A percentile compares a stretch with the other conserved stretches of the same genome.
Evolutionary conservation across 2,329 filamentous ascomycete genomes (phyloP).

Genomic region (Colletotrichum acutatum): DNA sequence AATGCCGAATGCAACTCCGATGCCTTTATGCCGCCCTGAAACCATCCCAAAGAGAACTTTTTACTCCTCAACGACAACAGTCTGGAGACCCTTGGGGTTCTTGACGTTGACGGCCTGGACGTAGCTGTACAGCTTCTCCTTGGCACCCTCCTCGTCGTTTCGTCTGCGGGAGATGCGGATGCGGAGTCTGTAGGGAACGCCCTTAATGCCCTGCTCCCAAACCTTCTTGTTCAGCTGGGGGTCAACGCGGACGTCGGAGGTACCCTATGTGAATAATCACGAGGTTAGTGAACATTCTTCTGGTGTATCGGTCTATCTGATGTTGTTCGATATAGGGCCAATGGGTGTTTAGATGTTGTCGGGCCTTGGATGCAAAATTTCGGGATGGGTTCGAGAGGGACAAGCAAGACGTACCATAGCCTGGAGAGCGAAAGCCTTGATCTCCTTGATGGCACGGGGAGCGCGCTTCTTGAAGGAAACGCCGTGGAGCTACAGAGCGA

Average conservation of each 20-base stretch:
- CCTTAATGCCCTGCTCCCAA: conserved; percentile 99
- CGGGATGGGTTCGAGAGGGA: conserved; percentile 1
- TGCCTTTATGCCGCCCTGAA: conserved; percentile 55
- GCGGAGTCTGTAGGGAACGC: conserved; percentile 95
- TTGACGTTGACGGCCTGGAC: conserved; percentile 99
- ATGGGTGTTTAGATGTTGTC: background rate
- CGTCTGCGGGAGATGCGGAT: conserved; percentile 99
- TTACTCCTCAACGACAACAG: conserved; percentile 85
- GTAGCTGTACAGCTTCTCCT: conserved; percentile 99
- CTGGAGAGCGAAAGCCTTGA: conserved; percentile 90
- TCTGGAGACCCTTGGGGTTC: conserved; percentile 97
- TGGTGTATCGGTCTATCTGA: background rate
- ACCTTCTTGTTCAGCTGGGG: conserved; percentile 99
- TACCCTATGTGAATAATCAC: conserved; percentile 72
- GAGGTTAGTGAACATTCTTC: conserved; percentile 37
- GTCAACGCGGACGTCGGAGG: conserved; percentile 96
- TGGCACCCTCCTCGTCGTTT: conserved; percentile 99
- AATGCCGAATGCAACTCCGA: conserved; percentile 59
- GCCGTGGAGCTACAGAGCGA: conserved; percentile 81
- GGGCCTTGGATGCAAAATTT: background rate
- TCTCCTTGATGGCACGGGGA: conserved; percentile 99
- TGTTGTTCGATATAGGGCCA: background rate
- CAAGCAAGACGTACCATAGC: conserved; percentile 83
- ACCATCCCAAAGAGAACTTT: conserved; percentile 53
- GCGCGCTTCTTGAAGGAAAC: conserved; percentile 99